Percentiles rank a stretch among this genome's conserved stretches.
Conservation (phyloP, 148 eudicot genomes). For the Linanthus parryae region DNA sequence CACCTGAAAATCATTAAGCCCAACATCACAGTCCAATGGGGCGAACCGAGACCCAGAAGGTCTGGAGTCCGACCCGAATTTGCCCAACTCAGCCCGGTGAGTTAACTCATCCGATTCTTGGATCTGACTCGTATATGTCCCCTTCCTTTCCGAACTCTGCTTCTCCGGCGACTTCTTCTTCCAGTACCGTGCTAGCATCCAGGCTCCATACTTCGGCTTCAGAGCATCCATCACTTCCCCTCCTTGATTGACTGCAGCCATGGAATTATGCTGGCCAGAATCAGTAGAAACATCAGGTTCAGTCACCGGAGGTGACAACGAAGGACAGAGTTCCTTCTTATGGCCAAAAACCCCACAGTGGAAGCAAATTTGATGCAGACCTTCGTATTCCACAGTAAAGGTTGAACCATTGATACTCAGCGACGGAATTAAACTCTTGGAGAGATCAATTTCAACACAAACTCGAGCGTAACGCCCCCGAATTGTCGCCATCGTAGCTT, state of each 20-base stretch:
- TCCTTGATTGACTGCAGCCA: not conserved
- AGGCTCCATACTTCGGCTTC: not conserved
- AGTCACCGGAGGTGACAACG: not conserved
- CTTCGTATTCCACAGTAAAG: not conserved
- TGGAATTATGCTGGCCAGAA: not conserved
- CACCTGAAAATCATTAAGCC: too few relatives aligned
- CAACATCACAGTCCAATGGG: too few relatives aligned
- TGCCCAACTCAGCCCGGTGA: too few relatives aligned
- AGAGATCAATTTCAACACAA: conserved; percentile 2
- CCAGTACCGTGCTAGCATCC: conserved; percentile 4
- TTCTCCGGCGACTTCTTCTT: not conserved
- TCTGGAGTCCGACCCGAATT: too few relatives aligned
- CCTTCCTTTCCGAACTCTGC: too few relatives aligned
- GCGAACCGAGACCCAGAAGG: too few relatives aligned
- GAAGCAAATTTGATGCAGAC: not conserved
- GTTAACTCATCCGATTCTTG: too few relatives aligned
- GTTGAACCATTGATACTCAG: not conserved
- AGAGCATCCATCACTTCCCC: not conserved
- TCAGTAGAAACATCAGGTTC: too few relatives aligned
- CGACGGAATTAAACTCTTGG: not conserved
- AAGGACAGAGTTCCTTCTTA: not conserved
- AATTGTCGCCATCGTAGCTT: not conserved
- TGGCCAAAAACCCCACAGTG: not conserved
- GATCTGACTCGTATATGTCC: too few relatives aligned
- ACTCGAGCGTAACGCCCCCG: conserved; percentile 7